A percentile compares a stretch with the other conserved stretches of the same genome.
Conservation (phyloP, 805 yeast species). For the Torulaspora indica region DNA sequence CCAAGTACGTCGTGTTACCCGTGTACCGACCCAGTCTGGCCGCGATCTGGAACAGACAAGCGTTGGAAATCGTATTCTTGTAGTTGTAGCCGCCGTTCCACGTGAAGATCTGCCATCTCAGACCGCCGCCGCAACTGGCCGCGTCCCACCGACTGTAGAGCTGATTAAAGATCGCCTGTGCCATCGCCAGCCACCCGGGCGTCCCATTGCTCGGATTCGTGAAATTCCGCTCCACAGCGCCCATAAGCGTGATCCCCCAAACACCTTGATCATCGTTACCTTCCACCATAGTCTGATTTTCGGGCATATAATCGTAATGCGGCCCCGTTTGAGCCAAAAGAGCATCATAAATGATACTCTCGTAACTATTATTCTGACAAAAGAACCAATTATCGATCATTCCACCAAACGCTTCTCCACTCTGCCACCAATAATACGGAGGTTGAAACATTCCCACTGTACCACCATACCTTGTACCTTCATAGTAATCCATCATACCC, state of each 20-base stretch:
- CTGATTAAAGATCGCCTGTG: constrained; percentile 55
- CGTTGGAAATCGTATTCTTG: constrained; percentile 63
- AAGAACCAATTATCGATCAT: constrained; percentile 68
- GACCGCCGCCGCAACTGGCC: constrained; percentile 53
- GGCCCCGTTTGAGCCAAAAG: constrained; percentile 40
- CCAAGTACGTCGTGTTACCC: constrained; percentile 47
- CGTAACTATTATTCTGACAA: constrained; percentile 64
- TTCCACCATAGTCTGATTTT: constrained; percentile 60
- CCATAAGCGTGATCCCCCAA: constrained; percentile 62
- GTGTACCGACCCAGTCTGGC: constrained; percentile 60
- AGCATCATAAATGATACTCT: constrained; percentile 53
- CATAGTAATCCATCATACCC: constrained; percentile 65
- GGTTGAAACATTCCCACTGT: constrained; percentile 63
- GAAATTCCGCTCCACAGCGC: constrained; percentile 57
- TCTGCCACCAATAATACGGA: constrained; percentile 88
- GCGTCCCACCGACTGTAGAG: constrained; percentile 58
- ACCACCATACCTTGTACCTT: constrained; percentile 57
- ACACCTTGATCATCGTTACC: constrained; percentile 73
- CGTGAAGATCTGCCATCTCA: constrained; percentile 65
- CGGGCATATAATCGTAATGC: constrained; percentile 53
- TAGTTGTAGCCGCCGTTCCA: constrained; percentile 59
- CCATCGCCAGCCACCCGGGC: constrained; percentile 51
- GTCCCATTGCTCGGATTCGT: constrained; percentile 42
- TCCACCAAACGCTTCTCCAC: constrained; percentile 70
- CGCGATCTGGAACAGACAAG: constrained; percentile 56